These are phyloP conservation scores for Lyophyllum atratum DNA, from an alignment of 768 basidiomycete species.

Conservation along the genomic window DNA sequence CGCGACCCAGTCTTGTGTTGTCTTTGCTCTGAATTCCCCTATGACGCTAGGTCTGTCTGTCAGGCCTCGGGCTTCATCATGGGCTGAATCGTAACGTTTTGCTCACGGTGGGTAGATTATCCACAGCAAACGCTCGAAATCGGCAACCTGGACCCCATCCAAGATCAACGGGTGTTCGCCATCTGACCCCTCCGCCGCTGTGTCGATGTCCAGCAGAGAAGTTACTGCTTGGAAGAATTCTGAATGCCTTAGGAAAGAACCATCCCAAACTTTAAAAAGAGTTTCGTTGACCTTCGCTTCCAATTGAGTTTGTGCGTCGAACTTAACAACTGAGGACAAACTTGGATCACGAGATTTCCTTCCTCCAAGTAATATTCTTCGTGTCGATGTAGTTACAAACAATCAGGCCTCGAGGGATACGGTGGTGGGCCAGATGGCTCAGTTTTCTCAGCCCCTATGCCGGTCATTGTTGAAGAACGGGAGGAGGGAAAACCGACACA, in stretches of 20 bases:
- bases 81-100: not conserved
- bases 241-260: constrained; percentile 16
- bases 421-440: not conserved
- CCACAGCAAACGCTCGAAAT: constrained; percentile 37
- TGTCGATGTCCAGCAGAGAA: constrained; percentile 9
- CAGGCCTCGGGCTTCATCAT: not conserved
- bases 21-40: constrained; percentile 13
- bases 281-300: constrained; percentile 20
- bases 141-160: constrained; percentile 22
- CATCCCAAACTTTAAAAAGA: constrained; percentile 23
- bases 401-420: not conserved
- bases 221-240: constrained; percentile 18
- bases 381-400: constrained; percentile 4
- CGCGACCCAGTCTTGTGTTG: constrained; percentile 8
- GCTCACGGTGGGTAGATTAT: constrained; percentile 33
- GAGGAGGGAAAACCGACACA: not conserved
- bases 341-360: constrained; percentile 26
- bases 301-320: not conserved
- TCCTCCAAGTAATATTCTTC: constrained; percentile 26
- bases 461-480: not conserved
- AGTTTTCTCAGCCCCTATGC: not conserved
- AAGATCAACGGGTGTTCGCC: constrained; percentile 29
- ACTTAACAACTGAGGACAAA: constrained; percentile 3
- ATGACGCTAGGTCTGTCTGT: not conserved
- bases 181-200: constrained; percentile 18